Evolutionary conservation across 192 early-diverging fungal species (phyloP).

Genomic region (Backusella australiensis): DNA sequence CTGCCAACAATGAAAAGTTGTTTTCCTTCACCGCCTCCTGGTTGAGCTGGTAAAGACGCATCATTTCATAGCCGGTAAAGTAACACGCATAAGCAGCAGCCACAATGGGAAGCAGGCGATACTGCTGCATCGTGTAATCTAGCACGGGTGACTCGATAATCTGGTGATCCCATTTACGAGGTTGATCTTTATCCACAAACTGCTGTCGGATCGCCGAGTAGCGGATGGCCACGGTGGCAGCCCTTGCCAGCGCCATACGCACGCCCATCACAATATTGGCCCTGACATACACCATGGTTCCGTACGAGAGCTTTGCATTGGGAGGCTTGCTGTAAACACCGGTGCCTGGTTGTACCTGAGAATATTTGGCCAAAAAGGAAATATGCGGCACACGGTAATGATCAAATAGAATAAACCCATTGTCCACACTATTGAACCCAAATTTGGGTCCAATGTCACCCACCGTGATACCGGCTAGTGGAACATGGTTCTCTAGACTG

Average conservation of each 20-base stretch:
- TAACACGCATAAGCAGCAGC: conserved; percentile 73
- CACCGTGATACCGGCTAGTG: conserved; percentile 73
- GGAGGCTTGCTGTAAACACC: conserved; percentile 76
- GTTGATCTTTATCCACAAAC: conserved; percentile 58
- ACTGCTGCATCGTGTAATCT: conserved; percentile 79
- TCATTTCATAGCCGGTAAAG: conserved; percentile 64
- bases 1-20: conserved; percentile 65
- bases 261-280: conserved; percentile 68
- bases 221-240: conserved; percentile 67
- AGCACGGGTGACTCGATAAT: conserved; percentile 66
- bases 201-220: conserved; percentile 73
- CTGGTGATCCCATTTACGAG: conserved; percentile 41
- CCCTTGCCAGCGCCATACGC: conserved; percentile 59
- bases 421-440: conserved; percentile 82
- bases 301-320: conserved; percentile 78
- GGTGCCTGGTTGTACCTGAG: conserved; percentile 59
- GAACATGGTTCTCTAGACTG: conserved; percentile 66
- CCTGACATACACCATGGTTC: conserved; percentile 83
- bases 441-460: conserved; percentile 89
- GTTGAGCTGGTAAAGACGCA: conserved; percentile 58
- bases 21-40: conserved; percentile 51
- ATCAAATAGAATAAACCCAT: conserved; percentile 83
- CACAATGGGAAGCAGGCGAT: conserved; percentile 69
- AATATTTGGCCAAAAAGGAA: conserved; percentile 75
- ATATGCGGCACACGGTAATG: conserved; percentile 75